A percentile compares a stretch with the other conserved stretches of the same genome.
phyloP scores from a whole-genome alignment of 2,329 filamentous ascomycete genomes.

The Fusarium hostae region DNA sequence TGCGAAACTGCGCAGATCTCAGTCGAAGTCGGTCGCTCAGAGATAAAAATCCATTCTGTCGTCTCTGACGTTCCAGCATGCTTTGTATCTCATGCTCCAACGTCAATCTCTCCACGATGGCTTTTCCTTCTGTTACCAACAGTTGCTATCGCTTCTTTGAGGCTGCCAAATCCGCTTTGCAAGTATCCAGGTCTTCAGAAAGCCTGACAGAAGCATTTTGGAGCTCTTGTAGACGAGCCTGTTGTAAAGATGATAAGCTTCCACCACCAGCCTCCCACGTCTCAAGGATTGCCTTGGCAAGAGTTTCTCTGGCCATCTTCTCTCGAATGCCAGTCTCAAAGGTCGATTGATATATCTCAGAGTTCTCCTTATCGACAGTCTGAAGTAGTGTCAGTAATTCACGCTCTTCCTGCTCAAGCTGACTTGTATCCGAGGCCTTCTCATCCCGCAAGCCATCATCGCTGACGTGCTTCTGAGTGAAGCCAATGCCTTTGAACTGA shows the following conservation, averaged over 20 bases:
- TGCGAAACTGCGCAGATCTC: not conserved
- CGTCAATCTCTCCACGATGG: not conserved
- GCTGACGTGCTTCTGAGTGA: rapidly evolving
- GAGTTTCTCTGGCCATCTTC: not conserved
- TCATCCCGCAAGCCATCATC: rapidly evolving
- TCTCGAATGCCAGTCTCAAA: no score
- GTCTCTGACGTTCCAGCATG: not conserved
- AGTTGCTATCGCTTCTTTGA: not conserved
- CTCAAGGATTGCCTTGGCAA: not conserved
- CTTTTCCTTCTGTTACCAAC: not conserved
- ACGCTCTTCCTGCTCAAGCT: rapidly evolving
- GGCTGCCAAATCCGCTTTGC: not conserved
- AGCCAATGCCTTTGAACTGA: not conserved
- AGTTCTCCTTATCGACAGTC: rapidly evolving
- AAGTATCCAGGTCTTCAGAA: not conserved
- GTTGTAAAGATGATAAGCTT: not conserved
- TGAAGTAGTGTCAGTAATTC: rapidly evolving
- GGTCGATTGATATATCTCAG: not conserved
- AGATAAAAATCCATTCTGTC: not conserved
- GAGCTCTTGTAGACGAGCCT: not conserved
- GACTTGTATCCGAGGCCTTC: not conserved
- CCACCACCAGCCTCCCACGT: not conserved
- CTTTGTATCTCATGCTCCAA: rapidly evolving
- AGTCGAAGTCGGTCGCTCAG: not conserved
- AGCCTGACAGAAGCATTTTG: not conserved